Evolutionary conservation across 2,329 filamentous ascomycete genomes (phyloP), one percentile per base, ranked within the genome.

Genomic region (Pezicula neosporulosa): DNA sequence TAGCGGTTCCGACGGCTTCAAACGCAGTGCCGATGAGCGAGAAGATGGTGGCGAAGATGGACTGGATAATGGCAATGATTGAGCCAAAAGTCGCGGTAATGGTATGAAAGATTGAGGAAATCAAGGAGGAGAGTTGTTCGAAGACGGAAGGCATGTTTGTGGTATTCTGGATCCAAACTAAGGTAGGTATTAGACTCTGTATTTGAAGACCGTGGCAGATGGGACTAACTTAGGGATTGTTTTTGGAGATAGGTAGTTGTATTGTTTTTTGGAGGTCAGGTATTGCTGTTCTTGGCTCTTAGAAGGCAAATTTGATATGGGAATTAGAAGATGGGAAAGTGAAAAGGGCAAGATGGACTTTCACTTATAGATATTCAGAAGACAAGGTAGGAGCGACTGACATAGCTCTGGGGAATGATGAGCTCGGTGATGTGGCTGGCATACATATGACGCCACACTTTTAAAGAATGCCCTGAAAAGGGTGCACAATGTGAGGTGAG

Each of bases 1-100:
- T 49, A n/a, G 56, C 53, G 2, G 60, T 60, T 30, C 60, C 58
- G 10, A 62, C n/a, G 2, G 58, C 51, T 1, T 53, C 16, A 39
- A 65, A 55, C 8, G 55, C n/a, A 6, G 56, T 58, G 16, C 50
- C 28, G 45, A 66, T 52, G 28, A 64, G 36, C 13, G 55, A 50
- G 35, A 63, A 50, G 44, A 65, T 56, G 19, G 57, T 54, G 16
- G 47, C 55, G 48, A 64, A 13, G 47, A 65, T 54, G 15, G 53
- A 53, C 52, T 65, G 58, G 50, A 65, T 54, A 44, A 65, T 50
- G 13, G 60, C 63, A 36, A 64, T 21, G 56, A 65, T 56, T n/a
- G 58, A 60, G 44, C 44, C 44, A 39, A 66, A 46, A 18, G 57
- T 46, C 8, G 60, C 55, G 12, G 46, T 54, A 33, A 65, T 60